Base-by-base conservation (phyloP, 345 rosid genomes). In the Turritis glabra region DNA sequence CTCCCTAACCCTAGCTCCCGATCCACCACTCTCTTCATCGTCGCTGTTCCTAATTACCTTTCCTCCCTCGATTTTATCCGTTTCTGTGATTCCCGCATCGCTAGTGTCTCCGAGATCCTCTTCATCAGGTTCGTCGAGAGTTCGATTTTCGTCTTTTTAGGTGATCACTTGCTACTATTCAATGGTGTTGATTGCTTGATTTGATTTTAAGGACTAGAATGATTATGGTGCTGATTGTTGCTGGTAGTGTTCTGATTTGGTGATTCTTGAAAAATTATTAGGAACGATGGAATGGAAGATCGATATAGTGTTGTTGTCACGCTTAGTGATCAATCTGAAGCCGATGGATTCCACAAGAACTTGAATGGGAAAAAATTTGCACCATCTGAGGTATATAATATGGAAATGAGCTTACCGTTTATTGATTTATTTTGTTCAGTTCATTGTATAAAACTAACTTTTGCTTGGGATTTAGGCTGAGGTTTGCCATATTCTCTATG, bases 241-340 rank as follows among this genome's bases (percentile, higher is more conserved):
- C 43, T 38, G 43, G 43, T 37, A 37, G 14, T 37, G 41, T 37
- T 37, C 41, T 37, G 17, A 48, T 32, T 77, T 74, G 25, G 64
- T 19, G 23, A 1, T 29, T 59, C 1, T 9, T 64, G 25, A 15
- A 32, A 32, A 29, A 40, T 47, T 7, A 23, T 52, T 71, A 91
- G 97, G 87, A 92, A 95, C 38, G 98, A 90, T 78, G 99, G 80
- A 21, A 83, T 92, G 88, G 99, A 95, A 73, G 98, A 95, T 83
- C 80, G 96, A 23, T 90, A 92, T 67, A 90, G 94, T 15, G 98
- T 88, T 21, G 58, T 95, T 78, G 78, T 95, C 56, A 85, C 85
- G 74, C 79, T 87, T 33, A 79, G 53, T 46, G 82, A 89, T 80
- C 91, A 89, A 80, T 76, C 63, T 3, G 72, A 72, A 14, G 91